phyloP scores from a whole-genome alignment of 345 rosid genomes.

The Citrus reticulata region DNA sequence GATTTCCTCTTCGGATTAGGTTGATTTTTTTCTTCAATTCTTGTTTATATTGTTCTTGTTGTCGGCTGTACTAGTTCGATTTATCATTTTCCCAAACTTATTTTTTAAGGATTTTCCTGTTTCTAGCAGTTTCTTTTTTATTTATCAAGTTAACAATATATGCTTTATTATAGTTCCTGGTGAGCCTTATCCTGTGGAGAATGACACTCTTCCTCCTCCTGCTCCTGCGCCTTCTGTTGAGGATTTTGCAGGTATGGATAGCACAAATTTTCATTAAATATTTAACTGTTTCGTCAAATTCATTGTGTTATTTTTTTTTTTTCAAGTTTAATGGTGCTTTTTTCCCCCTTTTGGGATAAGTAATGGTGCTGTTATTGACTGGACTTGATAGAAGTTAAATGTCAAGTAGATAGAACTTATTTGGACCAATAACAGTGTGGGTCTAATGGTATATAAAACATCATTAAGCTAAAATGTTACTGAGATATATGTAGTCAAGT shows the following conservation, averaged over 20 bases:
- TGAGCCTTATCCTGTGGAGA: conserved; percentile 57
- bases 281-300: background rate
- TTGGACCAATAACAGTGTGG: background rate
- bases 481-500: background rate
- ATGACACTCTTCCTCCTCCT: conserved; percentile 43
- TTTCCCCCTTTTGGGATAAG: no score
- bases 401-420: background rate
- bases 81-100: background rate
- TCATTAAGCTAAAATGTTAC: background rate
- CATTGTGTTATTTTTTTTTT: no score
- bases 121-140: background rate
- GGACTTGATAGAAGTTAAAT: background rate
- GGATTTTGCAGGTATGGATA: conserved; percentile 45
- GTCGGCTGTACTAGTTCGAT: background rate
- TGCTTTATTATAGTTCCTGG: conserved; percentile 69
- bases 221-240: conserved; percentile 46
- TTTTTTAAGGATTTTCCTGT: background rate
- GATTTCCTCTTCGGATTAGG: background rate
- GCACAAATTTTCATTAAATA: background rate
- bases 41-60: background rate
- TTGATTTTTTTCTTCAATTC: background rate
- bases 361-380: background rate
- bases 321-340: no score
- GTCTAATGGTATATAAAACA: background rate
- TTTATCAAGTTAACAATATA: background rate